Percentiles rank a stretch among this genome's conserved stretches.
phyloP scores from a whole-genome alignment of 176 grass and related monocot genomes.

The Tillandsia fasciculata region DNA sequence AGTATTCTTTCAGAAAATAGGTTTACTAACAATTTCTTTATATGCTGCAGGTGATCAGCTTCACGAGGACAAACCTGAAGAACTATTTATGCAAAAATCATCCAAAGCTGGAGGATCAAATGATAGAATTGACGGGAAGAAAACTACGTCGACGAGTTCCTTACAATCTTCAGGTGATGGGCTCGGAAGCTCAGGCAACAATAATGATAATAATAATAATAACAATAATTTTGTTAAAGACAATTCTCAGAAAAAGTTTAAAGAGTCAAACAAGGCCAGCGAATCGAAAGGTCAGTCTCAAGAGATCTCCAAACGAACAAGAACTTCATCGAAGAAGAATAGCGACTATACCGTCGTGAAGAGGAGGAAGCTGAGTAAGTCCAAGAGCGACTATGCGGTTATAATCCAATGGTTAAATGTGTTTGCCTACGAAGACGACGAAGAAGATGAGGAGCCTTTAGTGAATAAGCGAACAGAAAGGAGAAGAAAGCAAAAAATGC shows the following conservation, averaged over 20 bases:
- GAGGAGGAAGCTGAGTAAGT: conserved; percentile 35
- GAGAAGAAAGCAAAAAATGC: conserved; percentile 32
- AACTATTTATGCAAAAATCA: conserved; percentile 26
- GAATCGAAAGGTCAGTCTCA: conserved; percentile 1
- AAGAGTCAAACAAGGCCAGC: conserved; percentile 17
- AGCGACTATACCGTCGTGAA: conserved; percentile 26
- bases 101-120: conserved; percentile 6
- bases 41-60: conserved; percentile 29
- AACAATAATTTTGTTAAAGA: conserved; percentile 17
- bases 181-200: conserved; percentile 15
- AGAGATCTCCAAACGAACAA: conserved; percentile 28
- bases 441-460: conserved; percentile 47
- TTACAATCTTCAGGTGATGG: conserved; percentile 7
- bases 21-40: conserved; percentile 15
- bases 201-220: not conserved
- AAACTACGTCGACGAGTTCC: conserved; percentile 18
- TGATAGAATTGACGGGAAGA: conserved; percentile 21
- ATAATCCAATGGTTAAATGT: conserved; percentile 36
- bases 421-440: conserved; percentile 28
- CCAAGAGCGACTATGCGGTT: conserved; percentile 15
- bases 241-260: conserved; percentile 24
- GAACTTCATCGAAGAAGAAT: conserved; percentile 23
- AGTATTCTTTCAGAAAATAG: not conserved
- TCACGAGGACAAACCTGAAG: conserved; percentile 14
- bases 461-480: conserved; percentile 57